These are phyloP conservation scores for Erythrobasidium yunnanense DNA, from an alignment of 768 basidiomycete species.

Conservation along the genomic window DNA sequence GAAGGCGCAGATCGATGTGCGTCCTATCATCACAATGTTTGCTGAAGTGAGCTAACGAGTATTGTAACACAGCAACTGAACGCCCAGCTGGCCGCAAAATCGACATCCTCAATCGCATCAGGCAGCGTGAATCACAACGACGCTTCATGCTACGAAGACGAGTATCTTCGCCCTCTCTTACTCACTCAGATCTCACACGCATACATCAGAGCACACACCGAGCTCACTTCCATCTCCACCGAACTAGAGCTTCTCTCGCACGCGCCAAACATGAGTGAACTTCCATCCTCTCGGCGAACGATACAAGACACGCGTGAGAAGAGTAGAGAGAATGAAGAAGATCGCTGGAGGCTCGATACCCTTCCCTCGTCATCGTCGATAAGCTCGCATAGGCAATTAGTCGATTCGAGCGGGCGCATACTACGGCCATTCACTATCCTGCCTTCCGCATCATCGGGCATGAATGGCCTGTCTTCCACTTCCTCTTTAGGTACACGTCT, in stretches of 20 bases:
- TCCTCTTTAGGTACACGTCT: constrained; percentile 51
- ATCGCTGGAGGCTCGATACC: constrained; percentile 38
- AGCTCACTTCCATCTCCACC: constrained; percentile 31
- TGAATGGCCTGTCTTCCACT: constrained; percentile 26
- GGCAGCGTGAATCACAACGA: background rate
- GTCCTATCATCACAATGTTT: constrained; percentile 24
- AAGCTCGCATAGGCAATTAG: constrained; percentile 5
- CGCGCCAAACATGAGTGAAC: constrained; percentile 58
- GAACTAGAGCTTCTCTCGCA: constrained; percentile 45
- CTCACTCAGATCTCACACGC: constrained; percentile 31
- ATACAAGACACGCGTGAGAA: constrained; percentile 48
- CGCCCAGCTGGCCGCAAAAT: background rate
- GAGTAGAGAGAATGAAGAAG: constrained; percentile 62
- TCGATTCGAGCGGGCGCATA: constrained; percentile 49
- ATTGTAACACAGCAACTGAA: background rate
- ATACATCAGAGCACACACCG: constrained; percentile 35
- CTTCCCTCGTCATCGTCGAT: background rate
- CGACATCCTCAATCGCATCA: constrained; percentile 17
- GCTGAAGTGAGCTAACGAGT: background rate
- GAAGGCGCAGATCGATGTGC: constrained; percentile 57
- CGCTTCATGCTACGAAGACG: constrained; percentile 25
- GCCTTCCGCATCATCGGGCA: constrained; percentile 47
- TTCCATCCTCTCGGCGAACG: constrained; percentile 58
- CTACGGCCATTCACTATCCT: constrained; percentile 86
- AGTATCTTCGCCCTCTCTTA: constrained; percentile 33